A percentile compares a stretch with the other conserved stretches of the same genome.
Evolutionary conservation across 495 filamentous ascomycete genomes (phyloP).

Genomic region (Staphylotrichum tortipilum): DNA sequence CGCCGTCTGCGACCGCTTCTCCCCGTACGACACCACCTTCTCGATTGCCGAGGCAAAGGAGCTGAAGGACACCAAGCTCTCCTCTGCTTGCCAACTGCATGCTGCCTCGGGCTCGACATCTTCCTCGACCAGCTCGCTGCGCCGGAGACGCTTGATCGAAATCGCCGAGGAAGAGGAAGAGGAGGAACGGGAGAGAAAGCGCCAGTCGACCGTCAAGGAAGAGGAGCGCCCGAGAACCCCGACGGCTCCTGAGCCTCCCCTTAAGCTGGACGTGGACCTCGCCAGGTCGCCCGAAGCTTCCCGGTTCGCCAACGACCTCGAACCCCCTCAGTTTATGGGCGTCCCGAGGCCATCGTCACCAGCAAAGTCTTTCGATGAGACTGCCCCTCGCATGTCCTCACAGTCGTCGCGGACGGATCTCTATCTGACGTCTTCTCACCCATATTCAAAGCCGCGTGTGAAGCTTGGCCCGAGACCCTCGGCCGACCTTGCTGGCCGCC

Average conservation of each 20-base stretch:
- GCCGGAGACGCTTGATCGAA: constrained; percentile 68
- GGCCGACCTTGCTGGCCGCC: constrained; percentile 56
- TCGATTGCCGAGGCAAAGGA: constrained; percentile 63
- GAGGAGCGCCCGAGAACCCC: constrained; percentile 15
- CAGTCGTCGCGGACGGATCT: constrained; percentile 61
- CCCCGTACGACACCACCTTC: constrained; percentile 78
- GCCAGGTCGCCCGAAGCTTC: constrained; percentile 31
- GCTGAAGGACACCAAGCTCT: constrained; percentile 77
- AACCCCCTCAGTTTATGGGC: constrained; percentile 35
- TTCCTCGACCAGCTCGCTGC: constrained; percentile 75
- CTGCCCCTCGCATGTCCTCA: constrained; percentile 45
- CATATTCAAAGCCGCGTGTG: constrained; percentile 59
- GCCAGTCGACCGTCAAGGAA: constrained; percentile 39
- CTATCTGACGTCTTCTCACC: constrained; percentile 47
- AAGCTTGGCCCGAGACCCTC: constrained; percentile 80
- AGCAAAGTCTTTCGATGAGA: constrained; percentile 29
- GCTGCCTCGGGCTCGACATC: constrained; percentile 79
- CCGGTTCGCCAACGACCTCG: constrained; percentile 30
- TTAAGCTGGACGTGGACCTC: constrained; percentile 29
- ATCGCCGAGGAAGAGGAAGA: constrained; percentile 80
- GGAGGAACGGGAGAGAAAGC: constrained; percentile 40
- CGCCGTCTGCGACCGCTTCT: constrained; percentile 74
- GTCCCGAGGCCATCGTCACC: constrained; percentile 30
- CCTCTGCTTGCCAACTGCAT: constrained; percentile 82
- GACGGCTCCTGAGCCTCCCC: constrained; percentile 11